Percentiles rank a stretch among this genome's conserved stretches.
These are phyloP conservation scores for Inga oerstediana DNA, from an alignment of 306 rosid species.

Conservation along the genomic window DNA sequence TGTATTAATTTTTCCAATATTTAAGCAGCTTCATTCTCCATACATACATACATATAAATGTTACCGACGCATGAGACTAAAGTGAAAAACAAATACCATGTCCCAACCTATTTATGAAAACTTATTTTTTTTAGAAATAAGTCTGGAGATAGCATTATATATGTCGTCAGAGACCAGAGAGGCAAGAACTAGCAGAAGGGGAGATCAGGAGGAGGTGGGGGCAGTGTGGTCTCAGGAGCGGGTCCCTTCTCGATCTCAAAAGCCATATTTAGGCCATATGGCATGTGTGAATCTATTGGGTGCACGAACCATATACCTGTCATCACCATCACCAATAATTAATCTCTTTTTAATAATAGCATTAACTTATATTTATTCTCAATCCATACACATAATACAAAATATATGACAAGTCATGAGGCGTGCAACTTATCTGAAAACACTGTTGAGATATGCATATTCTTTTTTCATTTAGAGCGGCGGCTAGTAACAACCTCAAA, in stretches of 20 bases:
- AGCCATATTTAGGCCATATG: slow-evolving; percentile 38
- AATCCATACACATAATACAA: too few species aligned
- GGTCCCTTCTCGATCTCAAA: background rate
- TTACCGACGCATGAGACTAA: background rate
- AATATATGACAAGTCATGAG: too few species aligned
- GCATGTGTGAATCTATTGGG: slow-evolving; percentile 49
- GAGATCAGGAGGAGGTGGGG: slow-evolving; percentile 53
- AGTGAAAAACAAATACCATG: background rate
- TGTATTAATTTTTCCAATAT: too few species aligned
- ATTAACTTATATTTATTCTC: background rate
- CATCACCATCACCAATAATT: too few species aligned
- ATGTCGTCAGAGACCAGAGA: too few species aligned
- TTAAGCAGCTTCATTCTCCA: background rate
- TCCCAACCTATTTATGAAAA: background rate
- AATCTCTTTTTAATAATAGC: too few species aligned
- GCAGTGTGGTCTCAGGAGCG: slow-evolving; percentile 29
- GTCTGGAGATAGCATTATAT: background rate
- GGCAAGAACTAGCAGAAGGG: slow-evolving; percentile 37
- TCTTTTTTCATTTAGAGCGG: too few species aligned
- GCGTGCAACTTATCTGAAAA: too few species aligned
- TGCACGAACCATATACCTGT: slow-evolving; percentile 52
- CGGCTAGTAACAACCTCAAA: too few species aligned
- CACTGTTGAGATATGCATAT: too few species aligned
- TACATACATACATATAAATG: background rate
- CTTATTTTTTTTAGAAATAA: too few species aligned